phyloP scores from a whole-genome alignment of 176 grass and related monocot species.

The Musa itinerans region DNA sequence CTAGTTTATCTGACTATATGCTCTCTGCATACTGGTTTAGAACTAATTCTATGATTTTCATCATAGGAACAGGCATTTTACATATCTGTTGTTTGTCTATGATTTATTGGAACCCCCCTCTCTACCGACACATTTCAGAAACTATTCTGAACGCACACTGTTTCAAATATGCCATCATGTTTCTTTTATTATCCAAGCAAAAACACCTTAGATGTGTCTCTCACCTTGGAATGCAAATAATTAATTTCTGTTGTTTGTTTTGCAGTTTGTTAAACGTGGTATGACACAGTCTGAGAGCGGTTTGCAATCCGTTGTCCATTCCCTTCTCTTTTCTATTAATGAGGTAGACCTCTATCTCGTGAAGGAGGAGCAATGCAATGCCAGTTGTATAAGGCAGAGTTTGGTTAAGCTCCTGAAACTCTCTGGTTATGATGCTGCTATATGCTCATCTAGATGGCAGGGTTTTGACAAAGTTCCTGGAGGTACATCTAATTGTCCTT shows the following conservation, averaged over 20 bases:
- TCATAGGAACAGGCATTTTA: no score
- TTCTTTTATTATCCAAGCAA: background rate
- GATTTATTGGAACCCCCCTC: no score
- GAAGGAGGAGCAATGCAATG: conserved; percentile 48
- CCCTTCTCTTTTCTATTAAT: conserved; percentile 52
- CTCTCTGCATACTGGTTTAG: no score
- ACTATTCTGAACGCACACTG: no score
- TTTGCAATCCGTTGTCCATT: conserved; percentile 56
- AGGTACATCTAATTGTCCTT: conserved; percentile 29
- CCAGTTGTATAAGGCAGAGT: conserved; percentile 58
- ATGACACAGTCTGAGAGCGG: conserved; percentile 50
- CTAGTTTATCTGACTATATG: no score
- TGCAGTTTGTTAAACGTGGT: conserved; percentile 61
- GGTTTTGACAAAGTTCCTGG: conserved; percentile 72
- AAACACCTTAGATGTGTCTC: background rate
- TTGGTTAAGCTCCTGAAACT: conserved; percentile 62
- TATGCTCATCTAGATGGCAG: conserved; percentile 77
- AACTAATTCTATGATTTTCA: no score
- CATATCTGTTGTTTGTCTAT: no score
- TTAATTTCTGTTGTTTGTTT: conserved; percentile 8
- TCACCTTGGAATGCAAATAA: background rate
- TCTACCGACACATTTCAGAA: background rate
- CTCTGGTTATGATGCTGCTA: conserved; percentile 63
- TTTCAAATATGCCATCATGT: no score
- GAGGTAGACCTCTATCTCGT: conserved; percentile 45